These are phyloP conservation scores for Tetraselmis striata DNA, from an alignment of 139 green algal species.

Conservation along the genomic window DNA sequence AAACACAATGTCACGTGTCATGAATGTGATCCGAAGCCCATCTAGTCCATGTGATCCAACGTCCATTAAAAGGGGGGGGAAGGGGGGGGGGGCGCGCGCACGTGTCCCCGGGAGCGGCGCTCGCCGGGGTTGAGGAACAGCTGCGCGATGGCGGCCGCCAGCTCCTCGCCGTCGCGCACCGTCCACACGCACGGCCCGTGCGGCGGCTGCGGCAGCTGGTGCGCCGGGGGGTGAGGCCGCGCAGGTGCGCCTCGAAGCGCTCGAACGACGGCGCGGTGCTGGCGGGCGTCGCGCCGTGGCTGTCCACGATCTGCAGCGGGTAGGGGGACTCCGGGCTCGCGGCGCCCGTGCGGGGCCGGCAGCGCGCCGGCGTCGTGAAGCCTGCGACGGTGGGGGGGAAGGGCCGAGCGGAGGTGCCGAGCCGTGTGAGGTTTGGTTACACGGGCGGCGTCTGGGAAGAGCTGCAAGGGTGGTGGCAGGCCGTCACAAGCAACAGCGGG, in stretches of 20 bases:
- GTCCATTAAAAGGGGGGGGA: not conserved
- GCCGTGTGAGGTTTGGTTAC: no score
- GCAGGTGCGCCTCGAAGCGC: not conserved
- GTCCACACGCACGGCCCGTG: slow-evolving; percentile 50
- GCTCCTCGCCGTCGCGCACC: slow-evolving; percentile 15
- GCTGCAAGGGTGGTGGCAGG: no score
- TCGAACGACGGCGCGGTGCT: not conserved
- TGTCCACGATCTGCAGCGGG: not conserved
- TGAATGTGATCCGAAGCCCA: no score
- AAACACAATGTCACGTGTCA: not conserved
- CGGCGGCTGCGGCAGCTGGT: slow-evolving; percentile 30
- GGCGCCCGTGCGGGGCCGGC: no score
- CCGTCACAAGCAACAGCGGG: no score
- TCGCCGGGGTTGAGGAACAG: slow-evolving; percentile 46
- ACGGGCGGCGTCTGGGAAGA: no score
- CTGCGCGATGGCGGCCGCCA: slow-evolving; percentile 26
- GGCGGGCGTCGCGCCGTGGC: no score
- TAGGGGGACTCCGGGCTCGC: not conserved
- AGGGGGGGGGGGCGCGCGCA: not conserved
- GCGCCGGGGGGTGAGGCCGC: slow-evolving; percentile 27
- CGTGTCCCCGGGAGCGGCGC: slow-evolving; percentile 37
- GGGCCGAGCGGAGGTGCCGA: no score
- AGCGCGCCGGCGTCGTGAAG: not conserved
- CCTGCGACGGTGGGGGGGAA: no score
- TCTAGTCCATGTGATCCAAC: no score